Evolutionary conservation across 305 asterid genomes (phyloP), one percentile per base, ranked within the genome.

Genomic region (Fraxinus sp.): DNA sequence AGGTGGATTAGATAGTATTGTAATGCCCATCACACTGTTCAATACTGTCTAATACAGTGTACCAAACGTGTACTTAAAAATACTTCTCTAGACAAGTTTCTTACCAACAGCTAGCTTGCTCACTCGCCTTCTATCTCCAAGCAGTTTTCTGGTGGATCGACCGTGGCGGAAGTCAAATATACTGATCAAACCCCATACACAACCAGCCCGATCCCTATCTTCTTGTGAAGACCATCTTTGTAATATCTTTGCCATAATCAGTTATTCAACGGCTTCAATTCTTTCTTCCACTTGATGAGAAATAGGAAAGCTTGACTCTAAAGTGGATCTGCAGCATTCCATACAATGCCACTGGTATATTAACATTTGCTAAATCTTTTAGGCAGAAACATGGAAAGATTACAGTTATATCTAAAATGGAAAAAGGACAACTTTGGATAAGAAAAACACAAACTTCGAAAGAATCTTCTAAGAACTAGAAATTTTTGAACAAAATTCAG

Each of bases 131-230:
- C 93, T 87, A 83, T 97, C 97, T 39, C 91, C 26, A 83, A 93
- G 96, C 87, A 94, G 87, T 83, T 90, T 90, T 86, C 89, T 91
- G 64, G 95, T 86, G 84, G 95, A 59, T 83, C 95, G 92, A 52
- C 97, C 93, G 62, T 88, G 89, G 74, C 98, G 96, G 85, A 95
- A 92, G 83, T 93, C 92, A 85, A 97, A 92, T 70, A 92, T 91
- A 85, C 84, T 93, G 78, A 97, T 92, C 72, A 97, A 89, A 84
- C 98, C 93, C 85, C 89, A 90, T 32, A 94, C 89, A 80, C 99
- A 97, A 76, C 99, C 97, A 5, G 92, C 87, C 49, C 87, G 93
- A 84, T 90, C 93, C 86, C 90, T 92, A 64, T 88, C 97, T 71
- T 87, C 85, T 26, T 92, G 88, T 46, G 87, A 83, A 77, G 87